Base-by-base conservation (phyloP, 208 protist species). In the Trypanosoma mega region DNA sequence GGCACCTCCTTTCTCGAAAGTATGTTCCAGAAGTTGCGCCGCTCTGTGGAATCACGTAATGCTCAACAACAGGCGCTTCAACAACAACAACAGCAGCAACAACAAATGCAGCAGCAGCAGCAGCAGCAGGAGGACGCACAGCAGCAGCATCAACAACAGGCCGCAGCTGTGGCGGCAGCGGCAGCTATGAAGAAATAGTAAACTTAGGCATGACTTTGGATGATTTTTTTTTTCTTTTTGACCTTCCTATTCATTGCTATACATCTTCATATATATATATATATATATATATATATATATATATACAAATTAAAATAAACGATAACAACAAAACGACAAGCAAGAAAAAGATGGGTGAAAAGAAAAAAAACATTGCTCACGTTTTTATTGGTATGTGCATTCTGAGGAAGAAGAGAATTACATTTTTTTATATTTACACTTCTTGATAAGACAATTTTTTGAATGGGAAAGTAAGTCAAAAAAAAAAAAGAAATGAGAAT, bases 1-100 rank as follows among this genome's bases (percentile, higher is more conserved):
- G 80, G 74, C 60, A 87, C 94, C 2, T 82, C 90, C 34, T 94
- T 97, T 53, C 95, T 99, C 63, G 78, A 96, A 63, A 75, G 82
- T 24, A 93, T 99, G 41, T 99, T 99, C 70, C 79, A 93, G 21
- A 97, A 94, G 31, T 82, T 99, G 52, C 85, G 72, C 45, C 72
- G 73, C 62, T 87, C 82, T 24, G 71, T 90, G 34, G 74, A 87
- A 49, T 52, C 49, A 2, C 79, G 76, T 50, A 52, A 61, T 26
- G 45, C 56, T 39, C 67, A 74, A 30, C 71, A 64, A 49, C 63
- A 72, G 29, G 52, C 21, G 26, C 67, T 75, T 51, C 67, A 66
- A 31, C 66, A 58, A 23, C 55, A 68, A 58, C 61, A 63, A 51
- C 60, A 49, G 56, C 63, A 69, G 18, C 66, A 84, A 74, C 63